phyloP scores from a whole-genome alignment of 2,329 filamentous ascomycete species.

The Alternaria ventricosa region DNA sequence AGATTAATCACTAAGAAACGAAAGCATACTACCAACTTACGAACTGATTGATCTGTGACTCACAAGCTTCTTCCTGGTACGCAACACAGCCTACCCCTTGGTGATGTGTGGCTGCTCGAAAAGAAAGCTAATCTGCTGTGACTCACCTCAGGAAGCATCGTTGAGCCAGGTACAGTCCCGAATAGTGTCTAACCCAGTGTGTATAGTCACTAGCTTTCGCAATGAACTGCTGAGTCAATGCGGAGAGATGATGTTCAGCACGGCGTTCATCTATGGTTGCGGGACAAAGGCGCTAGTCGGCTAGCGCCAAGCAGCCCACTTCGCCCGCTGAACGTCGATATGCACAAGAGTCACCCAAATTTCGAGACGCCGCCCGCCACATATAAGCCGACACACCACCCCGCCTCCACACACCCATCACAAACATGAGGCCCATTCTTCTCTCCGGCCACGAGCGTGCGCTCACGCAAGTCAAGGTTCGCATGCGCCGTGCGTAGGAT shows the following conservation, averaged over 20 bases:
- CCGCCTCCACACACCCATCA: constrained; percentile 25
- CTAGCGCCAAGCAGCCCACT: constrained; percentile 36
- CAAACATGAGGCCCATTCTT: constrained; percentile 89
- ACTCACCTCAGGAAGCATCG: neutral
- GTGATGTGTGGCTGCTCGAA: no score
- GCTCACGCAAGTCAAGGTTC: constrained; percentile 82
- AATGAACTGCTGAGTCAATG: neutral
- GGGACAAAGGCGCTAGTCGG: constrained; percentile 23
- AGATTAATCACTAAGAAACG: no score
- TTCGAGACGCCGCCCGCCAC: constrained; percentile 31
- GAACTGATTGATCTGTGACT: neutral
- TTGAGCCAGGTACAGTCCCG: no score
- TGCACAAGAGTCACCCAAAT: constrained; percentile 39
- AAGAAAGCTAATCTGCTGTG: neutral
- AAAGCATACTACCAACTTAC: neutral
- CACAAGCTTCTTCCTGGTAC: neutral
- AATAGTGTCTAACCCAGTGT: neutral
- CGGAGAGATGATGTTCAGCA: neutral
- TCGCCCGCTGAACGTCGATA: constrained; percentile 36
- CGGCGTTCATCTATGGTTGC: constrained; percentile 14
- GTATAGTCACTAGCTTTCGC: neutral
- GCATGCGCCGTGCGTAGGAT: neutral
- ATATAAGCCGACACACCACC: constrained; percentile 24
- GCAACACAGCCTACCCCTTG: neutral
- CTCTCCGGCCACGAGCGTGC: constrained; percentile 96